Conservation (phyloP, 2,329 filamentous ascomycete genomes). For the Xylaria sp. region DNA sequence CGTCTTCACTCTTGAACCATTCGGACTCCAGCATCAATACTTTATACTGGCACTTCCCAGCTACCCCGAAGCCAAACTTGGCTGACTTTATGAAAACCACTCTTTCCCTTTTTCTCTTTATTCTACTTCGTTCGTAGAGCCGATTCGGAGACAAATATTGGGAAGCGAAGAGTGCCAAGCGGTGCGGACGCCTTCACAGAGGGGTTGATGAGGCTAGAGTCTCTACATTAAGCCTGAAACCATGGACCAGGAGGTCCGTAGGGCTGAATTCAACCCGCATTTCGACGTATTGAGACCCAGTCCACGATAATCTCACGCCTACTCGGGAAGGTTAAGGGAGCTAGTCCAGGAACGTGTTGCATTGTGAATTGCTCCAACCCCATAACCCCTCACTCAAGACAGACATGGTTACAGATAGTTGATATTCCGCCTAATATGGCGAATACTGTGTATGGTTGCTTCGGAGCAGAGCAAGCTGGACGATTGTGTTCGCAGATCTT, state of each 20-base stretch:
- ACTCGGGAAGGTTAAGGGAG: neutral
- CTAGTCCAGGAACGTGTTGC: neutral
- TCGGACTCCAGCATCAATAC: neutral
- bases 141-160: neutral
- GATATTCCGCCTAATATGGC: neutral
- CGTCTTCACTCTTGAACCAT: neutral
- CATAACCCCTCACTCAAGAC: neutral
- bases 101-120: neutral
- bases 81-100: neutral
- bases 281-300: neutral
- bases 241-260: neutral
- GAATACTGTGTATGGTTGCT: neutral
- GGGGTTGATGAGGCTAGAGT: neutral
- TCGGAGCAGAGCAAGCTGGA: neutral
- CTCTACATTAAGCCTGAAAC: neutral
- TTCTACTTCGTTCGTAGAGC: neutral
- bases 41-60: neutral
- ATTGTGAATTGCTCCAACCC: neutral
- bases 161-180: neutral
- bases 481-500: neutral
- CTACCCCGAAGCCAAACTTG: neutral
- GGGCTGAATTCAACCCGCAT: slow-evolving; percentile 4
- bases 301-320: neutral
- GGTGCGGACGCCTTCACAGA: neutral
- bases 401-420: neutral